Percentiles rank a stretch among this genome's conserved stretches.
phyloP scores from a whole-genome alignment of 768 basidiomycete genomes.

The Tylopilus felleus region DNA sequence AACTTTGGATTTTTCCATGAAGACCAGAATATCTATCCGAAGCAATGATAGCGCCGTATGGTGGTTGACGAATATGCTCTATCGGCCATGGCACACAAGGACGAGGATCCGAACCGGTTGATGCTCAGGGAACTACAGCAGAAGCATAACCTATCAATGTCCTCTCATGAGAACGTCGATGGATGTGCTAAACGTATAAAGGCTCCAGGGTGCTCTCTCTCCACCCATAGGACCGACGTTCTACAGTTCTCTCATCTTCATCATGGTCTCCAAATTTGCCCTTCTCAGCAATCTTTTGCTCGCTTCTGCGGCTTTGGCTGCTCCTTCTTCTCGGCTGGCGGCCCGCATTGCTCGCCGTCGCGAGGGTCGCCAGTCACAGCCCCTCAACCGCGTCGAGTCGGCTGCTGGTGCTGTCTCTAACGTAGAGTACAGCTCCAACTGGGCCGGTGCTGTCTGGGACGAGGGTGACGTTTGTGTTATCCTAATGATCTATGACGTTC shows the following conservation, averaged over 20 bases:
- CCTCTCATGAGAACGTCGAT: slow-evolving; percentile 1
- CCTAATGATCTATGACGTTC: not conserved
- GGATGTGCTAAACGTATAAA: slow-evolving; percentile 12
- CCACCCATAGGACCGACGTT: not conserved
- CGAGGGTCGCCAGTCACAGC: slow-evolving; percentile 11
- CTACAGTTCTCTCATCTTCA: not conserved
- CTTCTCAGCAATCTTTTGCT: slow-evolving; percentile 19
- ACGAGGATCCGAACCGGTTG: not conserved
- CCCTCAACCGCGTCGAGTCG: not conserved
- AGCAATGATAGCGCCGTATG: not conserved
- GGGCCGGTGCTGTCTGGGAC: slow-evolving; percentile 18
- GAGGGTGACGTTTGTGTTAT: slow-evolving; percentile 7
- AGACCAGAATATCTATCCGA: not conserved
- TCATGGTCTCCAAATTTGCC: slow-evolving; percentile 19
- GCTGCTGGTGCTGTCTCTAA: not conserved
- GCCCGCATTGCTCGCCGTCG: slow-evolving; percentile 16
- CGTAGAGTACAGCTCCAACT: slow-evolving; percentile 15
- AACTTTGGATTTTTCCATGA: not conserved
- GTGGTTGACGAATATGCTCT: not conserved
- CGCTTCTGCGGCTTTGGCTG: slow-evolving; percentile 14
- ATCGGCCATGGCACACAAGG: not conserved
- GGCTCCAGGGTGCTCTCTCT: not conserved
- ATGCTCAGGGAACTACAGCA: too few species aligned
- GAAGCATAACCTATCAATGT: not conserved
- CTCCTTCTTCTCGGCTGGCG: slow-evolving; percentile 12